phyloP scores from a whole-genome alignment of 345 rosid species.

The Pseudoturritis turrita region DNA sequence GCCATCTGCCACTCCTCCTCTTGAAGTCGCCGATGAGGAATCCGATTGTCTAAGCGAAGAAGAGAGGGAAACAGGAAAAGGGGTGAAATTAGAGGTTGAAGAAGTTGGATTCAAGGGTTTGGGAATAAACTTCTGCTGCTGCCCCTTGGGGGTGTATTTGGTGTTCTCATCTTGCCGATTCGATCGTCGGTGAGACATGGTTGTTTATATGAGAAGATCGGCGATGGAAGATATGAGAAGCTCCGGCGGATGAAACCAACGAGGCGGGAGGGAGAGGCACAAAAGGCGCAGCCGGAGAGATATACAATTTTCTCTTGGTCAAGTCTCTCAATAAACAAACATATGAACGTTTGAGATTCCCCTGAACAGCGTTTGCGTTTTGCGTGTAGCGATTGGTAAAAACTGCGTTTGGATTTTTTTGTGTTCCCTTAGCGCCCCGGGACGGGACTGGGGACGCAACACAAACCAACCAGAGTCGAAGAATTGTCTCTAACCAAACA shows the following conservation, averaged over 20 bases:
- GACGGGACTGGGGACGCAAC: too few relatives aligned
- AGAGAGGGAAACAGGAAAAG: constrained; percentile 48
- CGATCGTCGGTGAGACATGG: constrained; percentile 55
- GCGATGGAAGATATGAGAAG: not conserved
- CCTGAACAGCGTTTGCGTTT: not conserved
- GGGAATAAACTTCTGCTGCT: constrained; percentile 47
- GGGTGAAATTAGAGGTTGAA: constrained; percentile 9
- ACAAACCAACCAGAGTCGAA: too few relatives aligned
- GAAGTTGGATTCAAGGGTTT: constrained; percentile 30
- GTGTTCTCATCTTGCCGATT: constrained; percentile 28
- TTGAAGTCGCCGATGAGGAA: constrained; percentile 21
- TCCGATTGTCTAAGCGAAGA: constrained; percentile 56
- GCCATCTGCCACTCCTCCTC: too few relatives aligned
- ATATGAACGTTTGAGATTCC: not conserved
- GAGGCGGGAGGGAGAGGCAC: constrained; percentile 1
- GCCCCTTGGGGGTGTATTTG: constrained; percentile 34
- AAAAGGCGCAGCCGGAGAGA: not conserved
- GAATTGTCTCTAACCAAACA: too few relatives aligned
- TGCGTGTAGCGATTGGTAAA: too few relatives aligned
- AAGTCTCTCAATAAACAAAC: too few relatives aligned
- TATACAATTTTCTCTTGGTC: not conserved
- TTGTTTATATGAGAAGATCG: not conserved
- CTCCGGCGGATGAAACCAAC: not conserved
- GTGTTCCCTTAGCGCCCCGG: too few relatives aligned
- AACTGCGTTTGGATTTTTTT: too few relatives aligned